These are phyloP conservation scores for Solanum megistacrolobum DNA, from an alignment of 257 asterid species.

Conservation along the genomic window DNA sequence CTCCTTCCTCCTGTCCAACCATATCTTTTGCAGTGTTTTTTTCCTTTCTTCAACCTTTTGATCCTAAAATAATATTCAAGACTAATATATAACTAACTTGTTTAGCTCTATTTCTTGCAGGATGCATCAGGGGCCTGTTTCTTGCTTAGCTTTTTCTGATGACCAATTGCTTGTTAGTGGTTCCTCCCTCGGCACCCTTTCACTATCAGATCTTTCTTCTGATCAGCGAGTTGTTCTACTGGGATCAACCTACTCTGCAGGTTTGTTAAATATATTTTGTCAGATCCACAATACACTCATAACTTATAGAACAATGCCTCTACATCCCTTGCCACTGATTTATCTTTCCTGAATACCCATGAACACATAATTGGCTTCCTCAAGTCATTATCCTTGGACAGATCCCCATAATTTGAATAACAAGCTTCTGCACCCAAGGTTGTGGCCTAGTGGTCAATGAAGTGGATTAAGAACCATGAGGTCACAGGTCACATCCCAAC, in stretches of 20 bases:
- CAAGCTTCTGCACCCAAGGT: not conserved
- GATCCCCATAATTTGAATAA: not conserved
- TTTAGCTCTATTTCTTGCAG: constrained; percentile 22
- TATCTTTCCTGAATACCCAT: not conserved
- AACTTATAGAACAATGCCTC: not conserved
- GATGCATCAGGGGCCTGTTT: constrained; percentile 78
- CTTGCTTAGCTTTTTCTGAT: constrained; percentile 64
- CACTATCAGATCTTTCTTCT: constrained; percentile 83
- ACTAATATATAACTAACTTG: not conserved
- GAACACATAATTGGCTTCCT: not conserved
- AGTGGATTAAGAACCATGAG: not conserved
- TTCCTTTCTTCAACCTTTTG: not conserved
- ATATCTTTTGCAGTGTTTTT: not conserved
- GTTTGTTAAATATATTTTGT: constrained; percentile 19
- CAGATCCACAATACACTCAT: not conserved
- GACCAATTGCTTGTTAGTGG: constrained; percentile 82
- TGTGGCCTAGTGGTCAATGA: not conserved
- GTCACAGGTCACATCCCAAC: not conserved
- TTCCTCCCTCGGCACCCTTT: constrained; percentile 72
- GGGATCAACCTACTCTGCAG: constrained; percentile 51
- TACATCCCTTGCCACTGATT: not conserved
- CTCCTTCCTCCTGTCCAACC: not conserved
- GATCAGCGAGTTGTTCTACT: constrained; percentile 65
- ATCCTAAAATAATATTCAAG: not conserved
- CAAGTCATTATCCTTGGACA: not conserved